Percentiles rank a stretch among this genome's conserved stretches.
Conservation (phyloP, 176 grass and related monocot species). For the Rhipidocladum racemiflorum region DNA sequence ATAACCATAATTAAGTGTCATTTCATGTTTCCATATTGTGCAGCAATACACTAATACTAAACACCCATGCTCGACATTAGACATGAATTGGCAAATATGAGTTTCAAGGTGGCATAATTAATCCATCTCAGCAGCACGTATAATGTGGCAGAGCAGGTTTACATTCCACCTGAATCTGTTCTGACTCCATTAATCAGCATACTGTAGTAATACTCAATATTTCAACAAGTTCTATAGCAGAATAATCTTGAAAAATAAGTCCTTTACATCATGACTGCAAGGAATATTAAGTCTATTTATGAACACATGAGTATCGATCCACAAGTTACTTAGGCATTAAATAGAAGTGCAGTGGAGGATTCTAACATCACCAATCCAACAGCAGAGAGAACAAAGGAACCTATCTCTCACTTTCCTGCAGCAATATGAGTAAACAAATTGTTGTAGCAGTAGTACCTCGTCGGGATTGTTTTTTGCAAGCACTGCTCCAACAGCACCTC, state of each 20-base stretch:
- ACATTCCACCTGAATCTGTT: neutral
- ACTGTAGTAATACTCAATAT: neutral
- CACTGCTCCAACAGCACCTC: slow-evolving; percentile 91
- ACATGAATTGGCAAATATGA: neutral
- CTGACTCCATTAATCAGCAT: neutral
- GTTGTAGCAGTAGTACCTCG: slow-evolving; percentile 52
- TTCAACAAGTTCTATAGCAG: neutral
- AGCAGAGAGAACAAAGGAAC: slow-evolving; percentile 6
- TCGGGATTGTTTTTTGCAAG: slow-evolving; percentile 94
- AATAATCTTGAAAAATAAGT: slow-evolving; percentile 17
- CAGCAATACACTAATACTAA: neutral
- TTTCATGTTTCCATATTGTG: neutral
- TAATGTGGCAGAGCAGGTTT: neutral
- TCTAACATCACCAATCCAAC: neutral
- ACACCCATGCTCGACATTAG: neutral
- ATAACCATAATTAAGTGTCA: neutral
- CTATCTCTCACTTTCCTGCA: slow-evolving; percentile 17
- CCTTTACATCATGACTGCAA: slow-evolving; percentile 10
- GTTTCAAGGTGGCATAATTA: neutral
- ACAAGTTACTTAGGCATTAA: slow-evolving; percentile 11
- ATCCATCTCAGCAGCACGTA: neutral
- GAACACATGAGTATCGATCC: neutral
- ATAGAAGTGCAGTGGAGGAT: neutral
- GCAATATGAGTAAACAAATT: slow-evolving; percentile 20
- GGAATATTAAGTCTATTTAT: neutral